Evolutionary conservation across 2,329 filamentous ascomycete genomes (phyloP).

Genomic region (Claviceps sp.): DNA sequence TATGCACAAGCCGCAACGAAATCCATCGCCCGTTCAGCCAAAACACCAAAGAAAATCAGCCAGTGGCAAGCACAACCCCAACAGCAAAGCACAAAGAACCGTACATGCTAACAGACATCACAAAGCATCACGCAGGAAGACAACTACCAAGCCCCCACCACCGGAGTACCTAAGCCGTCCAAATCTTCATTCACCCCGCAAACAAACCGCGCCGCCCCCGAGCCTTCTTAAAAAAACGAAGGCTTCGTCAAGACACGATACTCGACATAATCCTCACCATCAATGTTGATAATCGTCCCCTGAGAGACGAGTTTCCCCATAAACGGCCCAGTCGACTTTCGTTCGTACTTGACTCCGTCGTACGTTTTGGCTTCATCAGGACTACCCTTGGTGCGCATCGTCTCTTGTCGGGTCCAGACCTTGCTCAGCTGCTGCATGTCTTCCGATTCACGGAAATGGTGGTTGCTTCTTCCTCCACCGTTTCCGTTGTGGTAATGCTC

Average conservation of each 20-base stretch:
- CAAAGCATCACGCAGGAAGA: neutral
- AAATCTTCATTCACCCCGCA: no score
- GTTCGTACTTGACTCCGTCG: slow-evolving; percentile 48
- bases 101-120: neutral
- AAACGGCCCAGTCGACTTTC: slow-evolving; percentile 47
- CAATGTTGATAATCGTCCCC: slow-evolving; percentile 48
- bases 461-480: slow-evolving; percentile 11
- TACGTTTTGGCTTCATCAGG: slow-evolving; percentile 43
- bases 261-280: slow-evolving; percentile 54
- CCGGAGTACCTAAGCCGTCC: no score
- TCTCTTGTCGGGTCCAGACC: slow-evolving; percentile 42
- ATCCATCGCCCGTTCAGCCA: no score
- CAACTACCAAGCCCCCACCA: no score
- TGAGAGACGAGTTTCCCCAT: slow-evolving; percentile 50
- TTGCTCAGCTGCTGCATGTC: slow-evolving; percentile 39
- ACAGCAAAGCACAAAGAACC: neutral
- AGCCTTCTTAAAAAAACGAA: slow-evolving; percentile 35
- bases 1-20: no score
- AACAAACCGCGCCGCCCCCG: neutral
- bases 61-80: no score
- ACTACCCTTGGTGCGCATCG: slow-evolving; percentile 27
- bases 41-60: no score
- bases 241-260: slow-evolving; percentile 53
- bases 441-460: slow-evolving; percentile 30
- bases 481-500: slow-evolving; percentile 10